These are phyloP conservation scores for Zymoseptoria pseudotritici DNA, from an alignment of 2,329 filamentous ascomycete genomes.

Conservation along the genomic window DNA sequence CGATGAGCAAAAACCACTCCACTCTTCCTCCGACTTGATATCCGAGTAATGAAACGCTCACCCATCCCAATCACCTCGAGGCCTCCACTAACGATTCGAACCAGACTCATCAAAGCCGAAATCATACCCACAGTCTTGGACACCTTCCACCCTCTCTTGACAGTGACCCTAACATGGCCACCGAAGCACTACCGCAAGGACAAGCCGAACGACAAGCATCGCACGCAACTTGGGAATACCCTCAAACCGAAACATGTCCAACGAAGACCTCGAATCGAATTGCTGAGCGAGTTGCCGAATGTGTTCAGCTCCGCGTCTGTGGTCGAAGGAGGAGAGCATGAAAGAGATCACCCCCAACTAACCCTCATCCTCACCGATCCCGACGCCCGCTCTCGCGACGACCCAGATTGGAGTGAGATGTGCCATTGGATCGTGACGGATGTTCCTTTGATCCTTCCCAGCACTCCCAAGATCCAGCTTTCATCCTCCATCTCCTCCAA, in stretches of 20 bases:
- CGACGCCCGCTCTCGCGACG: slow-evolving; percentile 47
- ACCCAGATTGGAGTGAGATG: slow-evolving; percentile 51
- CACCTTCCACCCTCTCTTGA: slow-evolving; percentile 50
- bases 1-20: neutral
- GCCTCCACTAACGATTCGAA: neutral
- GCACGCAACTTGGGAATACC: slow-evolving; percentile 49
- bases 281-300: slow-evolving; percentile 13
- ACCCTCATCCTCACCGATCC: slow-evolving; percentile 46
- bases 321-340: neutral
- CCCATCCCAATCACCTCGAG: neutral
- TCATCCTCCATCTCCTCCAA: slow-evolving; percentile 1
- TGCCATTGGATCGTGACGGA: slow-evolving; percentile 48
- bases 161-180: slow-evolving; percentile 42
- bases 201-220: slow-evolving; percentile 25
- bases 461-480: neutral
- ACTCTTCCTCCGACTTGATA: neutral
- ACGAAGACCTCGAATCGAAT: slow-evolving; percentile 33
- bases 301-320: neutral
- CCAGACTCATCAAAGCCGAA: slow-evolving; percentile 23
- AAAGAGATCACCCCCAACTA: slow-evolving; percentile 29
- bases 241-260: slow-evolving; percentile 39
- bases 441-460: slow-evolving; percentile 22
- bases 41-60: neutral
- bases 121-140: slow-evolving; percentile 45
- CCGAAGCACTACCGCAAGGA: neutral